Evolutionary conservation across 352 stramenopile genomes (phyloP).

Genomic region (Globisporangium cylindrosporum): DNA sequence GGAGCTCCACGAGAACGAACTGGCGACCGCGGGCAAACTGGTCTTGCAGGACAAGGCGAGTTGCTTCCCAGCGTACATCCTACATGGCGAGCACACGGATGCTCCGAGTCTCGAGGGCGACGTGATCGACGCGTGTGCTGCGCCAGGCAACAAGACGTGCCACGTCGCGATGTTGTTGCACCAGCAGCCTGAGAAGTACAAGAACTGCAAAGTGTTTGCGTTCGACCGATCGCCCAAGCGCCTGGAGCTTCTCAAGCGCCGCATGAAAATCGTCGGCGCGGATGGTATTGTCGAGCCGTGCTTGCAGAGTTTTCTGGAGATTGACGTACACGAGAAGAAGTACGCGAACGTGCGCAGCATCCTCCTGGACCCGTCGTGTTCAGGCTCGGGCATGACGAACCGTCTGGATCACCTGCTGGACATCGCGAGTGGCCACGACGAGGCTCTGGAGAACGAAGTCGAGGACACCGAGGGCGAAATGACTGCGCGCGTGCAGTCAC

Average conservation of each 20-base stretch:
- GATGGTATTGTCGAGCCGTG: constrained; percentile 78
- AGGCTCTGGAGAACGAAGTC: constrained; percentile 33
- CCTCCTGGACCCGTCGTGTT: constrained; percentile 96
- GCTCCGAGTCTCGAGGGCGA: constrained; percentile 54
- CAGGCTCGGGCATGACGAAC: constrained; percentile 95
- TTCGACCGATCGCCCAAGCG: constrained; percentile 91
- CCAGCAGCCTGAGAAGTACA: constrained; percentile 54
- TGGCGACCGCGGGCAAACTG: constrained; percentile 84
- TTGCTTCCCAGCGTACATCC: constrained; percentile 96
- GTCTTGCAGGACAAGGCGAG: constrained; percentile 97
- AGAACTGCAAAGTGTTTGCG: constrained; percentile 87
- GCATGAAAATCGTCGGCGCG: constrained; percentile 83
- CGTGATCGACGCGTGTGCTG: constrained; percentile 96
- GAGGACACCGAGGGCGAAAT: constrained; percentile 54
- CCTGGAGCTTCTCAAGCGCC: constrained; percentile 83
- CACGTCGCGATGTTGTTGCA: constrained; percentile 93
- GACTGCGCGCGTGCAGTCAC: constrained; percentile 78
- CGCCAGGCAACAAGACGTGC: constrained; percentile 98
- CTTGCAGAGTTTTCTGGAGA: constrained; percentile 91
- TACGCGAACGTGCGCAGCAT: constrained; percentile 91
- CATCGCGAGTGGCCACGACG: constrained; percentile 63
- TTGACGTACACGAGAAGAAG: constrained; percentile 64
- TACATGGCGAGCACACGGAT: constrained; percentile 78
- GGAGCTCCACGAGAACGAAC: constrained; percentile 80
- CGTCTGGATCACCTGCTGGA: constrained; percentile 90